These are phyloP conservation scores for Salvia splendens DNA, from an alignment of 257 asterid species.

Conservation along the genomic window DNA sequence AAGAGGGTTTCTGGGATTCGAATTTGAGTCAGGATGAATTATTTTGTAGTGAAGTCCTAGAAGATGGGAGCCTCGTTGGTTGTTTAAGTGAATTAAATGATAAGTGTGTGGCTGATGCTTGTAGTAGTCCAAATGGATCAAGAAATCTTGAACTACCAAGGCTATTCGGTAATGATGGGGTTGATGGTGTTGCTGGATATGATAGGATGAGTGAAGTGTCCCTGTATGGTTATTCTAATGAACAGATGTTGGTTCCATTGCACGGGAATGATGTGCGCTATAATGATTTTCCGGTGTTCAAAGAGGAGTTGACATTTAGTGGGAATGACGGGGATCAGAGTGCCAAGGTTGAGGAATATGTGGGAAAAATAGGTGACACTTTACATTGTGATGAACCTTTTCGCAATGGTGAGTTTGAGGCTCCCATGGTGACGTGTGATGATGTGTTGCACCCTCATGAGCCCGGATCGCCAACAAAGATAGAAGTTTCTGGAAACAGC, in stretches of 20 bases:
- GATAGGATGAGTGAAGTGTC: constrained; percentile 27
- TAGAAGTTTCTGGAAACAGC: constrained; percentile 50
- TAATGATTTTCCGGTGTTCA: constrained; percentile 25
- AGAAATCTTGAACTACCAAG: constrained; percentile 25
- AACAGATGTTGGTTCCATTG: constrained; percentile 16
- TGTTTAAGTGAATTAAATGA: constrained; percentile 38
- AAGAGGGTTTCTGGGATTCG: constrained; percentile 35
- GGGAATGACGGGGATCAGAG: constrained; percentile 25
- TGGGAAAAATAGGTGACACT: constrained; percentile 23
- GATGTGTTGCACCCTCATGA: constrained; percentile 34
- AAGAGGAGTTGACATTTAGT: constrained; percentile 29
- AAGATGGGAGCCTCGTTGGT: constrained; percentile 35
- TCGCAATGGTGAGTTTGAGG: constrained; percentile 27
- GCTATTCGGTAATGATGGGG: constrained; percentile 17
- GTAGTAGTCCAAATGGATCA: constrained; percentile 18
- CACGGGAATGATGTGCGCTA: not conserved
- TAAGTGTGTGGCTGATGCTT: constrained; percentile 25
- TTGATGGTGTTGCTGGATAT: constrained; percentile 37
- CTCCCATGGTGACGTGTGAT: constrained; percentile 23
- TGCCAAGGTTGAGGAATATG: constrained; percentile 29
- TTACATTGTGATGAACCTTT: constrained; percentile 27
- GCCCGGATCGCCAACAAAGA: constrained; percentile 41
- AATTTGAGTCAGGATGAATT: constrained; percentile 25
- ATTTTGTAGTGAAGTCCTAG: constrained; percentile 37
- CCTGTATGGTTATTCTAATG: constrained; percentile 19